A percentile compares a stretch with the other conserved stretches of the same genome.
Evolutionary conservation across 1,284 basidiomycete species (phyloP).

Genomic region (Papiliotrema fonsecae): DNA sequence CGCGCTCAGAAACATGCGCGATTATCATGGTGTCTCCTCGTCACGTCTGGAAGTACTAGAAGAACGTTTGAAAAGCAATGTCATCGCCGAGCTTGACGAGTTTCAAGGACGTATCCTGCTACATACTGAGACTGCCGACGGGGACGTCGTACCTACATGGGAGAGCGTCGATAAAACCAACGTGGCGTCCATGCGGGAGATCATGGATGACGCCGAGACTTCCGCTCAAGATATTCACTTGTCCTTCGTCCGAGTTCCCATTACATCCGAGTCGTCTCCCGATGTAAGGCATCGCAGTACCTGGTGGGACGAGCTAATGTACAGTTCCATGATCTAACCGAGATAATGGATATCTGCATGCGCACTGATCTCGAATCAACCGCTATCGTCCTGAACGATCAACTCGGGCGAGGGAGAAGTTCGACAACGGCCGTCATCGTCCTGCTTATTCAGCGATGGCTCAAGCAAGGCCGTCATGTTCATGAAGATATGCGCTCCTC

Average conservation of each 20-base stretch:
- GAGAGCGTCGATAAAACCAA: conserved; percentile 76
- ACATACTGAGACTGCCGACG: conserved; percentile 84
- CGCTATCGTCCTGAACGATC: conserved; percentile 92
- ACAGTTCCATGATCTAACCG: conserved; percentile 55
- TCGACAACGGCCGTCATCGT: conserved; percentile 85
- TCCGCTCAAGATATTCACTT: conserved; percentile 54
- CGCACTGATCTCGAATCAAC: conserved; percentile 65
- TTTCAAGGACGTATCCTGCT: conserved; percentile 82
- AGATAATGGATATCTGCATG: conserved; percentile 75
- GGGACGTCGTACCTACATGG: conserved; percentile 91
- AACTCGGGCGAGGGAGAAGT: conserved; percentile 90
- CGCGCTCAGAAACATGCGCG: conserved; percentile 77
- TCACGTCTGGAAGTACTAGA: conserved; percentile 83
- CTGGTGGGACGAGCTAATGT: not conserved
- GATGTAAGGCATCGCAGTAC: conserved; percentile 34
- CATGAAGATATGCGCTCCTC: no score
- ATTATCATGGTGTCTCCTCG: conserved; percentile 88
- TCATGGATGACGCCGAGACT: conserved; percentile 64
- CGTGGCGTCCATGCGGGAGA: conserved; percentile 80
- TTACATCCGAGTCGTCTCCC: conserved; percentile 63
- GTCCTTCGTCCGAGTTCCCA: conserved; percentile 78
- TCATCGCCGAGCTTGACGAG: conserved; percentile 70
- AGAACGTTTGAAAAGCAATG: conserved; percentile 85
- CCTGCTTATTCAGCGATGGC: conserved; percentile 81
- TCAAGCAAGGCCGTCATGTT: conserved; percentile 47